Conservation (phyloP, 2,329 filamentous ascomycete genomes). For the Aaosphaeria arxii region DNA sequence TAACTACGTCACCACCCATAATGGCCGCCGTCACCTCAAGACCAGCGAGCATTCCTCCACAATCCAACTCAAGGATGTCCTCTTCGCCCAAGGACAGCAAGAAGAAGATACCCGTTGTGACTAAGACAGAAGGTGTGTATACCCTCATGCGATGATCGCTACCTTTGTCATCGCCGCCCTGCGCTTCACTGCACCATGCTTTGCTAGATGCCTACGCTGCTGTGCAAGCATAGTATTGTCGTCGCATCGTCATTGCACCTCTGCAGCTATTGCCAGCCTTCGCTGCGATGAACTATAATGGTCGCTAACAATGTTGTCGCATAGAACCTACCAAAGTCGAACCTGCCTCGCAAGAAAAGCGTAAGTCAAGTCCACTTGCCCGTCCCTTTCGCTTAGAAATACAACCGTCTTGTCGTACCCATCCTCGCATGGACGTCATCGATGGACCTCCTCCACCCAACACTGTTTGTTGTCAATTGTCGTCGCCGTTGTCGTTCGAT, state of each 20-base stretch:
- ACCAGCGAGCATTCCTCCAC: conserved; percentile 32
- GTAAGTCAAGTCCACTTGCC: conserved; percentile 12
- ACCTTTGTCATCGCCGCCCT: background rate
- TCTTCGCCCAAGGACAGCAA: conserved; percentile 37
- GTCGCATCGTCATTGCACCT: background rate
- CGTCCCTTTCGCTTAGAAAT: no score
- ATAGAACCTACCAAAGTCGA: conserved; percentile 26
- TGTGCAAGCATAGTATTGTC: background rate
- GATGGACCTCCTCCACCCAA: no score
- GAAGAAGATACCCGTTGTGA: conserved; percentile 27
- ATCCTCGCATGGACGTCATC: no score
- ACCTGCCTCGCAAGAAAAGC: conserved; percentile 16
- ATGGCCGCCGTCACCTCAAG: conserved; percentile 35
- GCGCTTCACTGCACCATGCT: background rate
- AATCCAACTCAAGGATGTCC: conserved; percentile 32
- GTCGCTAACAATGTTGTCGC: conserved; percentile 2
- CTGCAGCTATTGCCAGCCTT: background rate
- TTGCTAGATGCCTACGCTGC: background rate
- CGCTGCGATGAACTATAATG: background rate
- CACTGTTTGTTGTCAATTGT: background rate
- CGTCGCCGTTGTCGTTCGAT: background rate
- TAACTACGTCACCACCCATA: conserved; percentile 1
- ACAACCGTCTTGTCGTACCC: no score
- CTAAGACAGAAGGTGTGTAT: conserved; percentile 35
- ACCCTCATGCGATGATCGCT: background rate